Evolutionary conservation across 306 rosid genomes (phyloP), one percentile per base, ranked within the genome.

Genomic region (Ceratonia siliqua): DNA sequence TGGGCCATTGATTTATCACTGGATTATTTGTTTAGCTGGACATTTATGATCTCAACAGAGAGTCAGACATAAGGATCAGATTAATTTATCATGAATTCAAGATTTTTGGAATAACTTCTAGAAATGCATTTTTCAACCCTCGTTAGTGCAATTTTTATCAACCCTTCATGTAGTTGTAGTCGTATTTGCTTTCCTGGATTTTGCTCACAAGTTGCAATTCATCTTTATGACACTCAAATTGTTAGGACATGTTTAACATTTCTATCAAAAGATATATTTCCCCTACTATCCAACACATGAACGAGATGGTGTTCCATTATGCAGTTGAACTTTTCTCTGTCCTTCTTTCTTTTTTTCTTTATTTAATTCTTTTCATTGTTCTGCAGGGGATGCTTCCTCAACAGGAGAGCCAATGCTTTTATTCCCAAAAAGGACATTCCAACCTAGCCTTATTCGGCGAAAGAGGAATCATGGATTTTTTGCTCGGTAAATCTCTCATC

Each of bases 401-500:
- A 79, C 91, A 52, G 74, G 85, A 5, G 96, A 92, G 48, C 86
- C 93, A 2, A 89, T 95, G 93, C 76, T 95, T 70, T 84, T 95
- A 74, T 89, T 89, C 75, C 93, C 96, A 3, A 92, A 95, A 82
- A 74, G 97, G 85, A 86, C 93, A 27, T 95, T 87, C 84, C 99
- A 95, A 76, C 98, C 99, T 20, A 95, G 98, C 87, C 28, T 63
- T 73, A 83, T 95, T 68, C 63, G 80, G 78, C 83, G 99, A 18
- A 95, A 92, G 89, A 89, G 99, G 81, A 87, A 81, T 21, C 99
- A 95, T 82, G 99, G 99, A 22, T 95, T 79, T 78, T 95, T 95
- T 79, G 93, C 99, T 61, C 85, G 98, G 99, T 90, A 80, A 54
- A 17, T 73, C 57, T 42, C 79, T 82, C 53, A 78, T 76, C 33